Percentiles rank a stretch among this genome's conserved stretches.
Evolutionary conservation across 345 rosid genomes (phyloP).

Genomic region (Eucalyptus erythrocorys): DNA sequence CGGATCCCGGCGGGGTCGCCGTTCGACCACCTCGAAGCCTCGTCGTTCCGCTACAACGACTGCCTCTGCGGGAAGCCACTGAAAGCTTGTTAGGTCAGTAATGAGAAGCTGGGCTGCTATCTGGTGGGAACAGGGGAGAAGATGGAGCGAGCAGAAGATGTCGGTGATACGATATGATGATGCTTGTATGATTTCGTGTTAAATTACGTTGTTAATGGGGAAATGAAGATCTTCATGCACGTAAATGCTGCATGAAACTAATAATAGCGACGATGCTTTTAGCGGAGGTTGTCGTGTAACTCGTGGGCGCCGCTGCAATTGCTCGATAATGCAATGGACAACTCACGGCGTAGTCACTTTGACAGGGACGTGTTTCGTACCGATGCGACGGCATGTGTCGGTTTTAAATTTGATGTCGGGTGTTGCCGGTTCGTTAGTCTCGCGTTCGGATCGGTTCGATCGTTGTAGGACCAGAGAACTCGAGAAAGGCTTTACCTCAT

Average conservation of each 20-base stretch:
- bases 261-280: background rate
- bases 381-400: background rate
- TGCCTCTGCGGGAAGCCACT: slow-evolving; percentile 41
- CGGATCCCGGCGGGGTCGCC: slow-evolving; percentile 24
- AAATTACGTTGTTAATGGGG: background rate
- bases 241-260: background rate
- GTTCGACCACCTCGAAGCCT: slow-evolving; percentile 30
- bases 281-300: background rate
- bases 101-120: background rate
- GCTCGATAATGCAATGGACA: background rate
- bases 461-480: background rate
- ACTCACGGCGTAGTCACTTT: background rate
- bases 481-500: background rate
- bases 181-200: background rate
- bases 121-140: background rate
- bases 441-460: background rate
- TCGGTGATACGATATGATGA: background rate
- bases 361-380: background rate
- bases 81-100: background rate
- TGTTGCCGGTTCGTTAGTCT: background rate
- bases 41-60: slow-evolving; percentile 27
- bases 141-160: background rate
- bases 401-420: background rate
- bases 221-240: background rate
- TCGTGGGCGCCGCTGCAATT: background rate